Conservation (phyloP, 106 monocot species). For the Allium fistulosum region DNA sequence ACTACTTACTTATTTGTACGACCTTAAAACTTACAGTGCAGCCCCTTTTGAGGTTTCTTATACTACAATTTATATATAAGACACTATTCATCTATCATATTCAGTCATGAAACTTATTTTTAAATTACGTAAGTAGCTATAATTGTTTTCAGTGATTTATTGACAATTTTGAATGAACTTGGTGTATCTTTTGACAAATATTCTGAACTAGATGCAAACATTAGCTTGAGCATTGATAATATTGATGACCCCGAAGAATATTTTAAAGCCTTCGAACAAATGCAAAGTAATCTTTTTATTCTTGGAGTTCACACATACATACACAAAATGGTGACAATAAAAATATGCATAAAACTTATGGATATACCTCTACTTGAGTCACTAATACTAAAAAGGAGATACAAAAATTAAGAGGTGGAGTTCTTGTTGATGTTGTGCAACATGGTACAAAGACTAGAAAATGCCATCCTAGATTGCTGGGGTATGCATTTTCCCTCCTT, state of each 20-base stretch:
- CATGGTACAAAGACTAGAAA: constrained; percentile 14
- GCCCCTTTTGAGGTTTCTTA: too few species aligned
- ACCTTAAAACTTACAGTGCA: too few species aligned
- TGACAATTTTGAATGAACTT: not conserved
- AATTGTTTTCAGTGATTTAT: too few species aligned
- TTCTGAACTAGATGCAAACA: constrained; percentile 20
- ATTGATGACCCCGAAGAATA: constrained; percentile 53
- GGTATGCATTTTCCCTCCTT: constrained; percentile 16
- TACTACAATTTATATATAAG: too few species aligned
- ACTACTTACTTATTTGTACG: too few species aligned
- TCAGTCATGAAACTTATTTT: too few species aligned
- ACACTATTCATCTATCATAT: too few species aligned
- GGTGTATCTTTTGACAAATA: constrained; percentile 11
- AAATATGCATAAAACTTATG: not conserved
- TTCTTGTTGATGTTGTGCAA: constrained; percentile 5
- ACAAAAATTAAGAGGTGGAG: constrained; percentile 24
- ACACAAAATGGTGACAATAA: not conserved
- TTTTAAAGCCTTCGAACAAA: constrained; percentile 28
- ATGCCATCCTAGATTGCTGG: constrained; percentile 38
- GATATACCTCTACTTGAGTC: not conserved
- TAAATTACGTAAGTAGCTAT: too few species aligned
- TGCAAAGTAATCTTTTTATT: constrained; percentile 32
- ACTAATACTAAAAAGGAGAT: constrained; percentile 37
- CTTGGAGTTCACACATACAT: not conserved
- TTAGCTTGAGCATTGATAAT: constrained; percentile 18